Conservation (phyloP, 2,329 filamentous ascomycete species). For the Elsinoe batatas region DNA sequence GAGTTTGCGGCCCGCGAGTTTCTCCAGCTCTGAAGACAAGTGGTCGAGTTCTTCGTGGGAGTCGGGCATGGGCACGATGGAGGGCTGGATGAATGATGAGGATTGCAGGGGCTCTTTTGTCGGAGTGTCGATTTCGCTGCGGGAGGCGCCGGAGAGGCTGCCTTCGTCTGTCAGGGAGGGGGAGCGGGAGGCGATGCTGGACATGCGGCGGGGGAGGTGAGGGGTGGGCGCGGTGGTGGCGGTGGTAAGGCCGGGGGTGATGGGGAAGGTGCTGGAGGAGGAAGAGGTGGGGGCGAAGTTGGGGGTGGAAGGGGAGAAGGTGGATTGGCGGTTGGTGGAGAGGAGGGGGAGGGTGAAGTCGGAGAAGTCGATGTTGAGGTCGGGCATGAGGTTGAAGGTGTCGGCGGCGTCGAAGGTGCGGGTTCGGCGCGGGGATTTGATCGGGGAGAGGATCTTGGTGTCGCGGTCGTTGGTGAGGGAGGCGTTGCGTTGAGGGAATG, state of each 20-base stretch:
- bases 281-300: conserved; percentile 12
- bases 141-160: conserved; percentile 1
- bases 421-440: conserved; percentile 8
- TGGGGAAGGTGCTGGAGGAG: neutral
- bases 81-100: neutral
- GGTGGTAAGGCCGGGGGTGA: conserved; percentile 1
- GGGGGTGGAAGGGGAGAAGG: conserved; percentile 5
- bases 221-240: neutral
- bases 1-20: conserved; percentile 5
- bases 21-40: neutral
- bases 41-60: neutral
- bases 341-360: conserved; percentile 15
- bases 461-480: conserved; percentile 3
- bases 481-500: conserved; percentile 12
- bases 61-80: neutral
- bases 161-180: conserved; percentile 9
- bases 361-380: conserved; percentile 16
- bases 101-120: neutral
- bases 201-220: neutral
- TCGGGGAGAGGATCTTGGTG: neutral
- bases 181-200: conserved; percentile 5
- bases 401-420: conserved; percentile 15
- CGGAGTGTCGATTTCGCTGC: conserved; percentile 12
- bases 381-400: conserved; percentile 15
- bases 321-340: conserved; percentile 1